Percentiles rank a stretch among this genome's conserved stretches.
phyloP scores from a whole-genome alignment of 768 basidiomycete genomes.

The Antrodiella citrinella region DNA sequence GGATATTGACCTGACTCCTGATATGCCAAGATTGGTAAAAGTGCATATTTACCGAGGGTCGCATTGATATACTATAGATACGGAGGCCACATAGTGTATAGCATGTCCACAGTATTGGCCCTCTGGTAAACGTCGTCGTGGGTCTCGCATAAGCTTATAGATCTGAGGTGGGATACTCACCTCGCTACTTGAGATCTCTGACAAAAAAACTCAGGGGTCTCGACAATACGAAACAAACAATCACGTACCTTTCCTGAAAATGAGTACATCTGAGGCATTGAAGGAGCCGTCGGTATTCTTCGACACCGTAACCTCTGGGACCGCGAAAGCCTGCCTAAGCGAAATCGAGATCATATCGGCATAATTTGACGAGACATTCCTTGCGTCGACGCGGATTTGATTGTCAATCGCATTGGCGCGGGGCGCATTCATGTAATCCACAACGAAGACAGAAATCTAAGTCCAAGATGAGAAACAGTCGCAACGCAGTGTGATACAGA shows the following conservation, averaged over 20 bases:
- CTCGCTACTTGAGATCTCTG: slow-evolving; percentile 54
- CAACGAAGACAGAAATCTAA: slow-evolving; percentile 36
- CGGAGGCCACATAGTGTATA: slow-evolving; percentile 41
- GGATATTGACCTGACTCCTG: slow-evolving; percentile 53
- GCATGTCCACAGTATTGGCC: slow-evolving; percentile 47
- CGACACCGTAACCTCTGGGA: slow-evolving; percentile 48
- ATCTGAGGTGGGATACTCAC: slow-evolving; percentile 32
- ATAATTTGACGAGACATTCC: slow-evolving; percentile 40
- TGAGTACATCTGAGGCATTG: slow-evolving; percentile 42
- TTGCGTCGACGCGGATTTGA: slow-evolving; percentile 38
- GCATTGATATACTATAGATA: slow-evolving; percentile 52
- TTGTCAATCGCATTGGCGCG: slow-evolving; percentile 40
- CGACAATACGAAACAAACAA: no score
- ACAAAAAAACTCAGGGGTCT: no score
- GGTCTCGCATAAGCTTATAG: slow-evolving; percentile 2
- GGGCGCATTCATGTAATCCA: slow-evolving; percentile 37
- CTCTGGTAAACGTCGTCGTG: slow-evolving; percentile 15
- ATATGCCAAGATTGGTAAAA: slow-evolving; percentile 50
- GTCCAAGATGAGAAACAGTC: no score
- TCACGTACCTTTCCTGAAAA: slow-evolving; percentile 47
- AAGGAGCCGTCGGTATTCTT: slow-evolving; percentile 37
- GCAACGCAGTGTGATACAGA: no score
- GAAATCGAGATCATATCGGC: slow-evolving; percentile 43
- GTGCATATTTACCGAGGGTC: slow-evolving; percentile 41
- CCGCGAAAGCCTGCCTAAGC: slow-evolving; percentile 43